Base-by-base conservation (phyloP, 2,329 filamentous ascomycete genomes). In the Cytospora chrysosperma region DNA sequence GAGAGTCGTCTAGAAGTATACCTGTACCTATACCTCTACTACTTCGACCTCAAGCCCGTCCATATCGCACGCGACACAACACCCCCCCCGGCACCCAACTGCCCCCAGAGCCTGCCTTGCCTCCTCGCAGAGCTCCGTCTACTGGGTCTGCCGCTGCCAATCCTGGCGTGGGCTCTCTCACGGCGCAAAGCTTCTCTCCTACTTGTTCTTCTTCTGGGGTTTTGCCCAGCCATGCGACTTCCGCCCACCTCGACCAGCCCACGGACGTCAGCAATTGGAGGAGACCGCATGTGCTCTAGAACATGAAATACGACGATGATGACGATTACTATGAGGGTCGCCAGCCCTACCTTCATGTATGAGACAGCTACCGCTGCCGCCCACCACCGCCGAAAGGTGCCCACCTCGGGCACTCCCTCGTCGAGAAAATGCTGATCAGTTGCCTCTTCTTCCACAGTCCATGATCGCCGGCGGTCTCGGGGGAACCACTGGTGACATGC, bases 381-480 rank as follows among this genome's bases (percentile, higher is more conserved):
- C 28, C 34, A 32, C 51, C 4, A 7, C n/a, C 6, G 19, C 43
- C 43, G 19, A n/a, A n/a, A 10, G 43, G 43, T 24, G n/a, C 34
- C 51, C 37, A 59, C 30, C 49, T 43, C 60, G 62, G 15, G 56
- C 43, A 3, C 43, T 32, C 56, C 50, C 24, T 57, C 54, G 57
- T 57, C 56, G 64, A 56, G 58, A 62, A 49, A 54, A 65, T 53
- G 37, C 60, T 61, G 57, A 59, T 61, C 55, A 54, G 50, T 34
- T 50, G 12, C 32, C 57, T 64, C 67, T 53, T 34, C 53, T 62
- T 64, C 66, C 70, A 40, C 59, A 97, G 92, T 88, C 91, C 75
- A 99, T 98, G 93, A 83, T 99, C 72, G 95, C 95, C 37, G 95
- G 95, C 72, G 95, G 94, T 65, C 81, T 96, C 59, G 95, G 96